Conservation (phyloP, 495 filamentous ascomycete species). For the Cetradonia linearis region DNA sequence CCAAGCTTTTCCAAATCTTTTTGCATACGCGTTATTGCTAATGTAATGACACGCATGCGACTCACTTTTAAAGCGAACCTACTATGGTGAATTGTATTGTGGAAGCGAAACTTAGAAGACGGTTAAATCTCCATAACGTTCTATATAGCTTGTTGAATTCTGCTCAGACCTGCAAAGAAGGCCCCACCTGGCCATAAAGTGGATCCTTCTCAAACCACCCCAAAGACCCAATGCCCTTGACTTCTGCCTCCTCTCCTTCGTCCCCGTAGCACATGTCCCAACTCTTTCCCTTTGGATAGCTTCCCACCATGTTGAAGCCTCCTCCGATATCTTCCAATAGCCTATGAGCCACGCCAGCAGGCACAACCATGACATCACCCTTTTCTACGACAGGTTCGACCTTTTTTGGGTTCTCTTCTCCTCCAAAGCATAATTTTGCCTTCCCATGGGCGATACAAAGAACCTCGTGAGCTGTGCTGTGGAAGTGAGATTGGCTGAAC, state of each 20-base stretch:
- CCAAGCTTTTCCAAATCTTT: no score
- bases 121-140: not conserved
- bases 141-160: not conserved
- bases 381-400: conserved; percentile 45
- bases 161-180: conserved; percentile 34
- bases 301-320: conserved; percentile 56
- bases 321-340: conserved; percentile 46
- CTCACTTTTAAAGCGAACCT: no score
- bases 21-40: no score
- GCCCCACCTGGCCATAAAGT: conserved; percentile 48
- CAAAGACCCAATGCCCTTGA: conserved; percentile 36
- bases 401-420: conserved; percentile 48
- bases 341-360: conserved; percentile 55
- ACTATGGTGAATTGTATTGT: no score
- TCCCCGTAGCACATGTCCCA: conserved; percentile 67
- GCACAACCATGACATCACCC: conserved; percentile 57
- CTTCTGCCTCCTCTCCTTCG: conserved; percentile 42
- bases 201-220: conserved; percentile 51
- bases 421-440: conserved; percentile 56
- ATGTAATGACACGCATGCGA: no score
- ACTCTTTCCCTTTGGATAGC: conserved; percentile 45
- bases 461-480: conserved; percentile 57
- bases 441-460: conserved; percentile 48
- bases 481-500: conserved; percentile 56
- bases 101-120: no score